A percentile compares a stretch with the other conserved stretches of the same genome.
phyloP scores from a whole-genome alignment of 768 basidiomycete species.

The Russula abietina region DNA sequence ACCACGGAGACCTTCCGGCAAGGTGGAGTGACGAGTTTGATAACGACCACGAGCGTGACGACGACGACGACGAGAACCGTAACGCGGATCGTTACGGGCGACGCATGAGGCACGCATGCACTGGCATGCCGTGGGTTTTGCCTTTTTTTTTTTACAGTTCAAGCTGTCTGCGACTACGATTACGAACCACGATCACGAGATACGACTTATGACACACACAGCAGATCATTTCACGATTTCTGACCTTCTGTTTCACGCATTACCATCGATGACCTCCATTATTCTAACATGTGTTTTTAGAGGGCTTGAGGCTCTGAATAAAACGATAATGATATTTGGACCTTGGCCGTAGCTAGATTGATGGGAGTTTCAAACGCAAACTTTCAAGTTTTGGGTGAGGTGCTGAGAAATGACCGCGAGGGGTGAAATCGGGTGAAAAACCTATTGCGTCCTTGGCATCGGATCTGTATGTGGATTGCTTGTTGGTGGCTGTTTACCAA shows the following conservation, averaged over 20 bases:
- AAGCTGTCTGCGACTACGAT: background rate
- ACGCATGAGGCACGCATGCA: slow-evolving; percentile 3
- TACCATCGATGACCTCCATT: background rate
- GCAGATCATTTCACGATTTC: background rate
- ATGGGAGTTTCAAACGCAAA: too few relatives aligned
- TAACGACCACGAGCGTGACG: slow-evolving; percentile 24
- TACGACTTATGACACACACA: background rate
- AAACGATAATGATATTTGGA: background rate
- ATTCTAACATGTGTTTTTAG: background rate
- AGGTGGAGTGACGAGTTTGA: slow-evolving; percentile 17
- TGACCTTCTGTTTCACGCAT: background rate
- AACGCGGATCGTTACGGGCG: slow-evolving; percentile 19
- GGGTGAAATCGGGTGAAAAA: too few relatives aligned
- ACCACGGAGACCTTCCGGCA: slow-evolving; percentile 15
- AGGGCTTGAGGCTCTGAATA: background rate
- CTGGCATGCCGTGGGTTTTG: background rate
- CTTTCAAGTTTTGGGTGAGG: too few relatives aligned
- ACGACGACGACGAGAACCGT: slow-evolving; percentile 23
- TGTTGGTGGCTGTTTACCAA: too few relatives aligned
- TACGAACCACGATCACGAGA: background rate
- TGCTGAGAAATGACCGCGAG: too few relatives aligned
- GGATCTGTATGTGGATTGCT: too few relatives aligned
- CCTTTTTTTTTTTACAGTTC: too few relatives aligned
- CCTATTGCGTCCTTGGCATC: too few relatives aligned
- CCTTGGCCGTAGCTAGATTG: background rate